Percentiles rank a stretch among this genome's conserved stretches.
Evolutionary conservation across 805 yeast genomes (phyloP).

Genomic region (Kregervanrija fluxuum): DNA sequence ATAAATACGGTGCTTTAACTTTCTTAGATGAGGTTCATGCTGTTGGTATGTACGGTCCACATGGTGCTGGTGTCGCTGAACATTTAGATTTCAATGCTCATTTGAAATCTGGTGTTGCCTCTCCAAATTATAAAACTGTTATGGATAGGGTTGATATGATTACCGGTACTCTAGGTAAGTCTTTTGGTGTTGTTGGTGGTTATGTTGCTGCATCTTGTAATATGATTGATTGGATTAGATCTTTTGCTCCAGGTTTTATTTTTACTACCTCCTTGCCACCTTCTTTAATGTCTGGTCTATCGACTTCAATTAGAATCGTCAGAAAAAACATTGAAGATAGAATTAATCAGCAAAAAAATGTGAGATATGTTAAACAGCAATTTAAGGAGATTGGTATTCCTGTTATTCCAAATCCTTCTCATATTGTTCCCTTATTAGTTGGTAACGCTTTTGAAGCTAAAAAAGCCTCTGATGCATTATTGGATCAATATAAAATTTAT

Average conservation of each 20-base stretch:
- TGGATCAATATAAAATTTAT: constrained; percentile 78
- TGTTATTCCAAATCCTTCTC: constrained; percentile 95
- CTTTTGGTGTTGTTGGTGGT: constrained; percentile 97
- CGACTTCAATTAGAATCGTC: constrained; percentile 80
- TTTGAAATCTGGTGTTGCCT: constrained; percentile 54
- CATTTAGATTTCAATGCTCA: constrained; percentile 87
- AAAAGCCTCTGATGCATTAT: constrained; percentile 79
- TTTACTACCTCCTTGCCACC: constrained; percentile 97
- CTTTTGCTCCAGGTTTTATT: constrained; percentile 95
- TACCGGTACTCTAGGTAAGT: constrained; percentile 96
- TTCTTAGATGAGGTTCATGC: constrained; percentile 98
- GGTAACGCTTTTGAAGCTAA: constrained; percentile 94
- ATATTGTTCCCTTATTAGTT: constrained; percentile 89
- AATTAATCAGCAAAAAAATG: constrained; percentile 75
- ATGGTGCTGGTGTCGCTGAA: constrained; percentile 99
- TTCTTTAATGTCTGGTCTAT: constrained; percentile 93
- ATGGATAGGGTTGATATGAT: constrained; percentile 91
- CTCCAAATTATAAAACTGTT: constrained; percentile 49
- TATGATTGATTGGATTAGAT: constrained; percentile 91
- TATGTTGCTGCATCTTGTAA: constrained; percentile 84
- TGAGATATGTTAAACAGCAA: constrained; percentile 73
- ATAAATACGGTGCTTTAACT: constrained; percentile 94
- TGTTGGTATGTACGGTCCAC: constrained; percentile 98
- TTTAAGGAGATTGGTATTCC: constrained; percentile 76
- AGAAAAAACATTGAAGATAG: constrained; percentile 73